phyloP scores from a whole-genome alignment of 345 rosid genomes.

The Brassica cretica region DNA sequence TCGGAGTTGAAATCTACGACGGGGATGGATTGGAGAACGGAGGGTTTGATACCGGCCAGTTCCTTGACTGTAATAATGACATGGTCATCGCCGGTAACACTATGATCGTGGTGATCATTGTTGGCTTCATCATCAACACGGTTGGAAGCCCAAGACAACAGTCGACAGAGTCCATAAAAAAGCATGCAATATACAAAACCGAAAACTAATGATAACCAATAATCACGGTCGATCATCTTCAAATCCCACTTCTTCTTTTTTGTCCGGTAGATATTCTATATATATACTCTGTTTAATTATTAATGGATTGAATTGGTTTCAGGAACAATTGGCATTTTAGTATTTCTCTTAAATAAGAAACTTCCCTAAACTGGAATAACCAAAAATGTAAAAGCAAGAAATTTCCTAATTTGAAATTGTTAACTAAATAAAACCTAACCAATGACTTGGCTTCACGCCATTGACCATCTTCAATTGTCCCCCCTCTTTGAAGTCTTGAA shows the following conservation, averaged over 20 bases:
- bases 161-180: neutral
- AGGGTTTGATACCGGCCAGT: conserved; percentile 49
- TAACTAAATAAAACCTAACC: neutral
- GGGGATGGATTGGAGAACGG: conserved; percentile 46
- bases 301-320: neutral
- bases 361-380: neutral
- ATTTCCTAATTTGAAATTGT: neutral
- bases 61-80: neutral
- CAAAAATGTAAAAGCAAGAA: neutral
- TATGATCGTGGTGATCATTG: neutral
- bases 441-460: neutral
- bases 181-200: neutral
- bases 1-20: conserved; percentile 43
- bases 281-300: neutral
- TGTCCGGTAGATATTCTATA: neutral
- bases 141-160: neutral
- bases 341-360: neutral
- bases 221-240: conserved; percentile 1
- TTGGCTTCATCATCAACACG: neutral
- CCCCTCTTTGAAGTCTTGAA: too few species aligned
- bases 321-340: neutral
- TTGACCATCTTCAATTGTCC: neutral
- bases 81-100: neutral
- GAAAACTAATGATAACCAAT: neutral
- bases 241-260: neutral